phyloP scores from a whole-genome alignment of 768 basidiomycete genomes.

The Pulveroboletus sp. region DNA sequence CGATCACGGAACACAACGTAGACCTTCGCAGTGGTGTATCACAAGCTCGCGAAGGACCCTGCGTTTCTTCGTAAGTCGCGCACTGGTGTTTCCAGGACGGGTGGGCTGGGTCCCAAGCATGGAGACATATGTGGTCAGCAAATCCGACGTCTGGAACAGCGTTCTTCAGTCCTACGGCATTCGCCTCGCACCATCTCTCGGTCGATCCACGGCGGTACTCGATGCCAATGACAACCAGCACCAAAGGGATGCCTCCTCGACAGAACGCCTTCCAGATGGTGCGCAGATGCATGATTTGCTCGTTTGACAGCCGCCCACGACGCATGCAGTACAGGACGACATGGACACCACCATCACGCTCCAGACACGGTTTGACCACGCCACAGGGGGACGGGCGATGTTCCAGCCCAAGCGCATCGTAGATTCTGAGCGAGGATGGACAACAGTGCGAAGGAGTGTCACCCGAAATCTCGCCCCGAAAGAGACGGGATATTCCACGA shows the following conservation, averaged over 20 bases:
- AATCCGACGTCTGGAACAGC: slow-evolving; percentile 10
- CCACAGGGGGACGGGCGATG: slow-evolving; percentile 11
- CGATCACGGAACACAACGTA: slow-evolving; percentile 4
- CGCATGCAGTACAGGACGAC: slow-evolving; percentile 37
- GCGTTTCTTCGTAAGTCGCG: slow-evolving; percentile 16
- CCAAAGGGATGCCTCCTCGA: slow-evolving; percentile 7
- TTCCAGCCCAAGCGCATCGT: slow-evolving; percentile 21
- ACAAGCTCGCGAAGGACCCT: slow-evolving; percentile 12
- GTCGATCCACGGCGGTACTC: slow-evolving; percentile 17
- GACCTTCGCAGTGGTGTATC: slow-evolving; percentile 7
- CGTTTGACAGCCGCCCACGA: slow-evolving; percentile 31
- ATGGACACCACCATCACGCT: slow-evolving; percentile 10
- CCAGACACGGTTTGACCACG: slow-evolving; percentile 11
- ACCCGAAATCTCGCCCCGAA: too few relatives aligned
- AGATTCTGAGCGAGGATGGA: slow-evolving; percentile 3
- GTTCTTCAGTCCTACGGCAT: slow-evolving; percentile 6
- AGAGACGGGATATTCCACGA: slow-evolving; percentile 12
- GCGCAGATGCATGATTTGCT: slow-evolving; percentile 29
- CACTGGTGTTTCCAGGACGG: slow-evolving; percentile 18
- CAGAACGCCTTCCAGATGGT: slow-evolving; percentile 23
- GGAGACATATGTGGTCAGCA: slow-evolving; percentile 16
- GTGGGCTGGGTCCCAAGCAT: slow-evolving; percentile 11
- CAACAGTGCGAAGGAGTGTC: background rate
- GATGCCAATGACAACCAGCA: slow-evolving; percentile 14
- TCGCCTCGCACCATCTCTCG: slow-evolving; percentile 18